These are phyloP conservation scores for Trichoderma erinaceum DNA, from an alignment of 495 filamentous ascomycete genomes.

Conservation along the genomic window DNA sequence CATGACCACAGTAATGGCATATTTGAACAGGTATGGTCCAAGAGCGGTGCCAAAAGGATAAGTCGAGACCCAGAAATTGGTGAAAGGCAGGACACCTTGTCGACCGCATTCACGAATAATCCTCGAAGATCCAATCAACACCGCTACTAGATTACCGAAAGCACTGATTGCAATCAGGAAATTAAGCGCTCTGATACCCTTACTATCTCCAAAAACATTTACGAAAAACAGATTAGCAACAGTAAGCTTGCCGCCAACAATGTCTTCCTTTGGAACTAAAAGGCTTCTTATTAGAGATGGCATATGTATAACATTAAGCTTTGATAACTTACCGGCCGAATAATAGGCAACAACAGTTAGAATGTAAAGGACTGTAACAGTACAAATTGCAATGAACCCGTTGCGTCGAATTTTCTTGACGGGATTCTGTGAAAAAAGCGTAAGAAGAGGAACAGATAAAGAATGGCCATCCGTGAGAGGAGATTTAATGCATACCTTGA, in stretches of 20 bases:
- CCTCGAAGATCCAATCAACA: slow-evolving; percentile 51
- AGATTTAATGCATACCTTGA: slow-evolving; percentile 33
- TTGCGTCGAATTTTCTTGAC: slow-evolving; percentile 44
- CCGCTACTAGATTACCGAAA: slow-evolving; percentile 58
- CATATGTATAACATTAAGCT: neutral
- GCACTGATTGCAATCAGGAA: slow-evolving; percentile 57
- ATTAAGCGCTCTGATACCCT: slow-evolving; percentile 48
- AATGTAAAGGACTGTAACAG: slow-evolving; percentile 52
- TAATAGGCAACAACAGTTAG: slow-evolving; percentile 57
- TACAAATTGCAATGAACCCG: slow-evolving; percentile 42
- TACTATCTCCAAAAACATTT: slow-evolving; percentile 49
- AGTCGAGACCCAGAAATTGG: slow-evolving; percentile 58
- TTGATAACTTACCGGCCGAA: slow-evolving; percentile 24
- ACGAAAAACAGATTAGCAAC: slow-evolving; percentile 56
- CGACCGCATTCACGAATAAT: slow-evolving; percentile 57
- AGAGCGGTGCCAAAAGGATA: slow-evolving; percentile 58
- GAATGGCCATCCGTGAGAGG: neutral
- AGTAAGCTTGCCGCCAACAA: slow-evolving; percentile 21
- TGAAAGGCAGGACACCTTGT: slow-evolving; percentile 60
- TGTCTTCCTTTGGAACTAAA: slow-evolving; percentile 38
- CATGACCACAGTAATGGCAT: slow-evolving; percentile 54
- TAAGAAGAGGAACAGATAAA: neutral
- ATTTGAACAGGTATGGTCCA: slow-evolving; percentile 54
- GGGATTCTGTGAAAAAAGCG: slow-evolving; percentile 43
- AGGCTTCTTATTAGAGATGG: slow-evolving; percentile 25